A percentile compares a stretch with the other conserved stretches of the same genome.
phyloP scores from a whole-genome alignment of 2,329 filamentous ascomycete species.

The Hymenoscyphus scutula region DNA sequence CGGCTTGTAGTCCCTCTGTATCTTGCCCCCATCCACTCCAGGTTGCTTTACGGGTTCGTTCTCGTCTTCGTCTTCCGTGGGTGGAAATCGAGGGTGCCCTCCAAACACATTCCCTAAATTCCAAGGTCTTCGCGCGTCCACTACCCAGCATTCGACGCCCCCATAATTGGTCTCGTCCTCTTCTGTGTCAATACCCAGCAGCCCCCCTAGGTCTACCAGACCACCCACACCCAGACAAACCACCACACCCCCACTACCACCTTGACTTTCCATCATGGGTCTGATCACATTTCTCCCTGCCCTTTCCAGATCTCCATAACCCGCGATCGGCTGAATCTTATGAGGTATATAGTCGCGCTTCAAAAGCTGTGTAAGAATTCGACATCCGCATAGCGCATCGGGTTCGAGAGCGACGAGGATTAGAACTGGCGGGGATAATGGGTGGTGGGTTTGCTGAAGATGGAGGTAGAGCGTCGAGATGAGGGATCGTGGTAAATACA shows the following conservation, averaged over 20 bases:
- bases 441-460: constrained; percentile 80
- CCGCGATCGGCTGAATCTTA: constrained; percentile 92
- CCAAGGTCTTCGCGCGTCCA: constrained; percentile 91
- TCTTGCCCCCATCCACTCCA: constrained; percentile 71
- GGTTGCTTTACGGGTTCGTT: constrained; percentile 42
- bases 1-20: constrained; percentile 69
- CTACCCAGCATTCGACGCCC: constrained; percentile 91
- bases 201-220: constrained; percentile 78
- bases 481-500: constrained; percentile 91
- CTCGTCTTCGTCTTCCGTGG: constrained; percentile 46
- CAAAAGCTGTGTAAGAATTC: constrained; percentile 87
- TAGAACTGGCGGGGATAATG: constrained; percentile 86
- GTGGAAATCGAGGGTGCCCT: constrained; percentile 54
- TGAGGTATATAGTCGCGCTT: constrained; percentile 97
- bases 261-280: constrained; percentile 82
- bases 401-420: constrained; percentile 92
- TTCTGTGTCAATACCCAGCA: constrained; percentile 71
- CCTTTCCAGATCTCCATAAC: constrained; percentile 83
- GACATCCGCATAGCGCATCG: constrained; percentile 91
- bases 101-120: constrained; percentile 93
- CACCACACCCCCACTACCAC: constrained; percentile 83
- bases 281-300: constrained; percentile 75
- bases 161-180: constrained; percentile 65
- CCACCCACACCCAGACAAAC: constrained; percentile 92
- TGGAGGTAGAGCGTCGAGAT: constrained; percentile 90